A percentile compares a stretch with the other conserved stretches of the same genome.
phyloP scores from a whole-genome alignment of 192 early-diverging fungal species.

The Backusella sp. region DNA sequence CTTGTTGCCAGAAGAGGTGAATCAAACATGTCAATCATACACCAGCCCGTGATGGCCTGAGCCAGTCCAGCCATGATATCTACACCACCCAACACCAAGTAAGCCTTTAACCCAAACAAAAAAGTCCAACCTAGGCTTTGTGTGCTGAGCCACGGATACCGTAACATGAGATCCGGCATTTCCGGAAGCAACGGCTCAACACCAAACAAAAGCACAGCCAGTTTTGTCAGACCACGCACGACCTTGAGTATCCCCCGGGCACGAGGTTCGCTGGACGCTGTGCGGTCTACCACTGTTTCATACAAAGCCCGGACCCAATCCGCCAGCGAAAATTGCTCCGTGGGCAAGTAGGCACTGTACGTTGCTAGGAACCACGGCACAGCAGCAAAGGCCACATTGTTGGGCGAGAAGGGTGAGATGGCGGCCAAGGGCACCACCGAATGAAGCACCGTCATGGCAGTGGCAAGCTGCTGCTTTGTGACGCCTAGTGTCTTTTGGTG shows the following conservation, averaged over 20 bases:
- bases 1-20: background rate
- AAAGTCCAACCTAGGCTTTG: background rate
- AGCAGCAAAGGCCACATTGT: conserved; percentile 1
- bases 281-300: background rate
- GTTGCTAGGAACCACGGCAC: conserved; percentile 7
- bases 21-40: conserved; percentile 19
- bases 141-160: background rate
- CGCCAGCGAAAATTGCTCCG: background rate
- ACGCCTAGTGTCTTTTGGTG: background rate
- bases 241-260: background rate
- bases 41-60: background rate
- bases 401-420: conserved; percentile 3
- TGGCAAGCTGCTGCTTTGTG: background rate
- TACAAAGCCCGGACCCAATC: background rate
- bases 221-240: background rate
- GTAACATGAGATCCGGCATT: background rate
- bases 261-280: background rate
- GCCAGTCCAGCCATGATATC: background rate
- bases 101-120: conserved; percentile 8
- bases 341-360: conserved; percentile 1
- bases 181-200: background rate
- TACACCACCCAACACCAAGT: conserved; percentile 5
- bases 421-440: background rate
- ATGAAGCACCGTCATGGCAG: background rate
- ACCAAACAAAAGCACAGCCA: background rate